A percentile compares a stretch with the other conserved stretches of the same genome.
These are phyloP conservation scores for Cadophora luteo-olivacea DNA, from an alignment of 2,329 filamentous ascomycete genomes.

Conservation along the genomic window DNA sequence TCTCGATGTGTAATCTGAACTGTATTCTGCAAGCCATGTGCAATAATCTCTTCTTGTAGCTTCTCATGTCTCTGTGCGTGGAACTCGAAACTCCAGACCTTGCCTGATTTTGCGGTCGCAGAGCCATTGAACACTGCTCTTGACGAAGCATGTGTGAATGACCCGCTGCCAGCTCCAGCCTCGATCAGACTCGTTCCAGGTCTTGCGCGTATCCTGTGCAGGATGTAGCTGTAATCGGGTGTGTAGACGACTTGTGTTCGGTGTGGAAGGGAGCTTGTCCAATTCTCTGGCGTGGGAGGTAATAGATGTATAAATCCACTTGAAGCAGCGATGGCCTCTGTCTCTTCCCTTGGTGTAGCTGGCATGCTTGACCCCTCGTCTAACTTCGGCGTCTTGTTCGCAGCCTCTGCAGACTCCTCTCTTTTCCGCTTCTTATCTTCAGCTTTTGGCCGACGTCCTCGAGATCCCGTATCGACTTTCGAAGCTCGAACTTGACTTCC, in stretches of 20 bases:
- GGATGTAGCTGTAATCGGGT: constrained; percentile 84
- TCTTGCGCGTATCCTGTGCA: constrained; percentile 76
- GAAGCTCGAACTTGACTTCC: constrained; percentile 91
- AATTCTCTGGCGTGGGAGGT: constrained; percentile 80
- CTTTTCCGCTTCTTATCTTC: constrained; percentile 54
- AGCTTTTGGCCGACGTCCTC: constrained; percentile 74
- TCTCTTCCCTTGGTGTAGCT: constrained; percentile 47
- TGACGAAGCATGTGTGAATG: constrained; percentile 81
- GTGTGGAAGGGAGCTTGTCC: constrained; percentile 81
- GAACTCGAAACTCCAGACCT: constrained; percentile 84
- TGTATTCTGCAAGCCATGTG: constrained; percentile 68
- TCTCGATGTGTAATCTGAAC: constrained; percentile 80
- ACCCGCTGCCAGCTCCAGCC: constrained; percentile 82
- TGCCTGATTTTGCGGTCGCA: constrained; percentile 61
- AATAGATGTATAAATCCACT: constrained; percentile 81
- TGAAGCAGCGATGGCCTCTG: constrained; percentile 59
- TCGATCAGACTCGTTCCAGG: constrained; percentile 79
- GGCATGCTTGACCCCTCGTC: constrained; percentile 40
- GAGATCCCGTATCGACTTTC: constrained; percentile 88
- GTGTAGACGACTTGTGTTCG: constrained; percentile 88
- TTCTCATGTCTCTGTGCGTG: constrained; percentile 75
- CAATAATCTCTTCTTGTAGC: constrained; percentile 71
- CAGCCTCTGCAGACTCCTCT: constrained; percentile 47
- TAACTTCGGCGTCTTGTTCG: constrained; percentile 28
- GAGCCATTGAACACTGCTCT: constrained; percentile 79